A percentile compares a stretch with the other conserved stretches of the same genome.
Evolutionary conservation across 306 rosid species (phyloP).

Genomic region (Ziziphus jujuba): DNA sequence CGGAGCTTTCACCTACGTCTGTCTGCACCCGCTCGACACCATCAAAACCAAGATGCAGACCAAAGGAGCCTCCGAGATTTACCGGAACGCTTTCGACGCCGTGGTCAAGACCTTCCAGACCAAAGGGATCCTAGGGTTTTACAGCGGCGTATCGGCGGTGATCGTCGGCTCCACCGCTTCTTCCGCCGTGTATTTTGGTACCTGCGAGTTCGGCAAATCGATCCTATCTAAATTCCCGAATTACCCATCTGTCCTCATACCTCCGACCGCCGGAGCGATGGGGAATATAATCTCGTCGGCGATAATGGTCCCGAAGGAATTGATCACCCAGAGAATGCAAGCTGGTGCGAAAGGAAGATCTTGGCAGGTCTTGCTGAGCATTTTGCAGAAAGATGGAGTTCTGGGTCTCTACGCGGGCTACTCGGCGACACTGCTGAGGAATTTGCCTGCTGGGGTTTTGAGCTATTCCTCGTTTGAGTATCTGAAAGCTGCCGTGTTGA

Average conservation of each 20-base stretch:
- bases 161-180: conserved; percentile 84
- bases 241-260: conserved; percentile 63
- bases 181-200: conserved; percentile 84
- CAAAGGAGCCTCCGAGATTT: conserved; percentile 72
- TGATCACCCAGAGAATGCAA: conserved; percentile 89
- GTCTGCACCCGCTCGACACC: conserved; percentile 85
- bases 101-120: conserved; percentile 62
- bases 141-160: conserved; percentile 84
- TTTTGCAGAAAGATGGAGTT: conserved; percentile 70
- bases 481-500: conserved; percentile 65
- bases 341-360: conserved; percentile 78
- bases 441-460: conserved; percentile 84
- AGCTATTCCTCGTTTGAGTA: conserved; percentile 90
- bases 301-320: conserved; percentile 87
- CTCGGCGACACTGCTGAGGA: conserved; percentile 73
- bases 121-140: conserved; percentile 69
- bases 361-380: conserved; percentile 57
- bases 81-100: conserved; percentile 69
- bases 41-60: conserved; percentile 87
- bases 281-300: conserved; percentile 85
- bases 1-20: conserved; percentile 94
- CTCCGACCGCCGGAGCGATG: conserved; percentile 86
- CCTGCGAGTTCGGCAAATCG: conserved; percentile 85
- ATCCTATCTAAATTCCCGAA: conserved; percentile 42
- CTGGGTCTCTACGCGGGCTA: conserved; percentile 82